Conservation (phyloP, 352 stramenopile genomes). For the Thraustochytrium striatum region DNA sequence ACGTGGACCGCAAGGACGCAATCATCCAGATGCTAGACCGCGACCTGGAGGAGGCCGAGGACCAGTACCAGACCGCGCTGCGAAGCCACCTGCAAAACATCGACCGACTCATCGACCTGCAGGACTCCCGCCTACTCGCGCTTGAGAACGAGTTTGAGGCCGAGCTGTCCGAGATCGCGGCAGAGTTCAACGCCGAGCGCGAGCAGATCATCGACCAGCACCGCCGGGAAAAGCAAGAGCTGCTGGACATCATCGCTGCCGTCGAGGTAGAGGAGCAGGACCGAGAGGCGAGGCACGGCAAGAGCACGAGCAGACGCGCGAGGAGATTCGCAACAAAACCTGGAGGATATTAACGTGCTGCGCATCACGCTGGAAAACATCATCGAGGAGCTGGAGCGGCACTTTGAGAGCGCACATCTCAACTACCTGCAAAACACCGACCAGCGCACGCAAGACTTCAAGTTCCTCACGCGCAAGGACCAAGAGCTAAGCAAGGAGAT, state of each 20-base stretch:
- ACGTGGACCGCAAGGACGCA: conserved; percentile 87
- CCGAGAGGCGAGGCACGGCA: conserved; percentile 56
- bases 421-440: conserved; percentile 85
- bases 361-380: conserved; percentile 83
- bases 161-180: conserved; percentile 72
- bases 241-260: conserved; percentile 70
- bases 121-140: conserved; percentile 74
- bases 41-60: conserved; percentile 84
- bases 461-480: conserved; percentile 59
- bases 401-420: conserved; percentile 85
- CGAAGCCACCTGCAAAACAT: conserved; percentile 79
- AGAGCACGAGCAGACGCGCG: conserved; percentile 73
- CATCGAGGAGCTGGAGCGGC: conserved; percentile 87
- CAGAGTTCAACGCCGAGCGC: conserved; percentile 75
- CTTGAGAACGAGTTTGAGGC: conserved; percentile 83
- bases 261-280: conserved; percentile 64
- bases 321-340: conserved; percentile 90
- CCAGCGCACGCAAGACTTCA: conserved; percentile 85
- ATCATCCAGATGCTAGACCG: conserved; percentile 90
- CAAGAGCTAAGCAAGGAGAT: conserved; percentile 82
- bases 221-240: conserved; percentile 54
- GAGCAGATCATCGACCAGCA: conserved; percentile 66
- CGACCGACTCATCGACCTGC: conserved; percentile 81
- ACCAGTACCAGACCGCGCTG: conserved; percentile 85
- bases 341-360: conserved; percentile 89